These are phyloP conservation scores for Cucumis hystrix DNA, from an alignment of 306 rosid species.

Conservation along the genomic window DNA sequence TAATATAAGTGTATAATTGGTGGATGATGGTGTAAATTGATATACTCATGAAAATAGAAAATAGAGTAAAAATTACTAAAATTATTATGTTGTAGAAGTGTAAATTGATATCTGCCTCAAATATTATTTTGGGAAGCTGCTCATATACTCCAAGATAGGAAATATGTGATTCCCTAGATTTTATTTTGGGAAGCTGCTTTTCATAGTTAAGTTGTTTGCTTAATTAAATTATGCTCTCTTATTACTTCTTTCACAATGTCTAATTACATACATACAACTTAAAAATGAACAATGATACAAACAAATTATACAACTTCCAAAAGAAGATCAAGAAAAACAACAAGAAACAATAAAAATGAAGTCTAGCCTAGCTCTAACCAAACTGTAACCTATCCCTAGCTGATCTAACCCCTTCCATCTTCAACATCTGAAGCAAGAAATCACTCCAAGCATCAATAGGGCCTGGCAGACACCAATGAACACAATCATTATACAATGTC, in stretches of 20 bases:
- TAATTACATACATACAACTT: not conserved
- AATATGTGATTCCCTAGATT: too few relatives aligned
- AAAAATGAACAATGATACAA: not conserved
- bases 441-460: slow-evolving; percentile 79
- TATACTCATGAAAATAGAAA: too few relatives aligned
- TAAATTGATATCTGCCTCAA: too few relatives aligned
- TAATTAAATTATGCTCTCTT: not conserved
- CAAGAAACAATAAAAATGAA: not conserved
- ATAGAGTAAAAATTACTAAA: too few relatives aligned
- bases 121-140: too few relatives aligned
- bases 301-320: not conserved
- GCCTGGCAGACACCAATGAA: slow-evolving; percentile 86
- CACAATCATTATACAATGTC: slow-evolving; percentile 77
- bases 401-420: slow-evolving; percentile 59
- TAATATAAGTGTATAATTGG: too few relatives aligned
- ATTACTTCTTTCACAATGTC: not conserved
- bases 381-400: slow-evolving; percentile 34
- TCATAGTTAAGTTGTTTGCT: not conserved
- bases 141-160: too few relatives aligned
- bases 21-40: too few relatives aligned
- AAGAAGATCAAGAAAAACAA: not conserved
- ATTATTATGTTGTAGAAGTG: too few relatives aligned
- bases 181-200: too few relatives aligned
- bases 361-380: not conserved
- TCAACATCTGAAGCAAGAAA: slow-evolving; percentile 58